Evolutionary conservation across 352 stramenopile species (phyloP).

Genomic region (Phytophthora pistaciae): DNA sequence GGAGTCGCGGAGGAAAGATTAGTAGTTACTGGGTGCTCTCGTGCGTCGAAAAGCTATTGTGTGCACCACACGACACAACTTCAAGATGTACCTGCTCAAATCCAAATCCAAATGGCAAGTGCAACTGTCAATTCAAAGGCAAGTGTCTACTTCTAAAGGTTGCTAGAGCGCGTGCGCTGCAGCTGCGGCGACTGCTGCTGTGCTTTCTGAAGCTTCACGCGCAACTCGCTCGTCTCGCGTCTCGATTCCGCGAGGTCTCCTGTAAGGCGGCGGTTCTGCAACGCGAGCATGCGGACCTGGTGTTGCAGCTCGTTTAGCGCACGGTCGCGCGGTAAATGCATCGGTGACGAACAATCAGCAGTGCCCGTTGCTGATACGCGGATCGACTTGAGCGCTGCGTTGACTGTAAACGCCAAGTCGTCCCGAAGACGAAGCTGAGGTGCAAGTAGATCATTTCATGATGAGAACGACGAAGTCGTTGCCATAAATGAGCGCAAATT

Average conservation of each 20-base stretch:
- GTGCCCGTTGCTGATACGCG: slow-evolving; percentile 33
- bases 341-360: neutral
- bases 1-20: slow-evolving; percentile 12
- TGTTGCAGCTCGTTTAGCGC: slow-evolving; percentile 61
- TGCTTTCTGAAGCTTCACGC: slow-evolving; percentile 57
- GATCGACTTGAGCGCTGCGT: slow-evolving; percentile 83
- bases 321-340: slow-evolving; percentile 33
- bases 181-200: slow-evolving; percentile 45
- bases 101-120: neutral
- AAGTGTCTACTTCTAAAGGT: slow-evolving; percentile 24
- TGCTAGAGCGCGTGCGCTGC: slow-evolving; percentile 48
- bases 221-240: slow-evolving; percentile 64
- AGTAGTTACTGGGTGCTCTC: neutral
- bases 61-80: slow-evolving; percentile 33
- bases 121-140: slow-evolving; percentile 17
- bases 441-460: neutral
- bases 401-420: slow-evolving; percentile 80
- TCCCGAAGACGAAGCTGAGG: slow-evolving; percentile 73
- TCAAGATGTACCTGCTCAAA: slow-evolving; percentile 14
- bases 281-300: slow-evolving; percentile 66
- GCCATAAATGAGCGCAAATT: neutral
- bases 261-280: slow-evolving; percentile 71
- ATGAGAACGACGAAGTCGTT: neutral
- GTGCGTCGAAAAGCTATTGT: slow-evolving; percentile 5
- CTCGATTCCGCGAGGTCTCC: slow-evolving; percentile 58